Percentiles rank a stretch among this genome's conserved stretches.
Conservation (phyloP, 2,329 filamentous ascomycete species). For the Talaromyces sp. region DNA sequence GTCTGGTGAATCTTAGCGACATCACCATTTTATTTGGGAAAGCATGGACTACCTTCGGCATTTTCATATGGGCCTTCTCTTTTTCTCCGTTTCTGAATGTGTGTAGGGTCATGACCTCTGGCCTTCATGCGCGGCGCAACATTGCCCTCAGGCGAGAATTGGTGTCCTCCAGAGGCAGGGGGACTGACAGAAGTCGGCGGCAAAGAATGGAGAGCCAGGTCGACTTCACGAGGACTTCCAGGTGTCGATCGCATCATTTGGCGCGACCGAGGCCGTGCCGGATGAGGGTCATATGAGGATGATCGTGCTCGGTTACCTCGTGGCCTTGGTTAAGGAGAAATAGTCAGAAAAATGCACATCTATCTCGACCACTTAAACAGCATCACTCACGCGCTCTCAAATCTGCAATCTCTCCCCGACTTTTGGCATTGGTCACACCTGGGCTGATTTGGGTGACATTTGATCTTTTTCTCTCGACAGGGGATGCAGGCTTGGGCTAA, state of each 20-base stretch:
- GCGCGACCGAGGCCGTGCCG: not conserved
- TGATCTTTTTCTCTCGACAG: conserved; percentile 95
- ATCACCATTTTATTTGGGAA: not conserved
- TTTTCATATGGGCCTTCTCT: not conserved
- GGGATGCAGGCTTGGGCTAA: conserved; percentile 89
- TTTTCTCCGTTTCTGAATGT: not conserved
- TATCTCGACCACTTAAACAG: not conserved
- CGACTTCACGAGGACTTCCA: not conserved
- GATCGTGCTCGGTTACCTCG: conserved; percentile 19
- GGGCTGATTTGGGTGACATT: conserved; percentile 82
- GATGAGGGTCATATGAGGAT: conserved; percentile 11
- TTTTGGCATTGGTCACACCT: conserved; percentile 91
- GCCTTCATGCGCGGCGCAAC: not conserved
- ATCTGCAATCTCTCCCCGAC: conserved; percentile 78
- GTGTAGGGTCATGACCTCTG: not conserved
- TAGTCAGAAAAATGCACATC: conserved; percentile 9
- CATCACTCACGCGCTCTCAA: conserved; percentile 71
- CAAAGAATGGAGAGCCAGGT: not conserved
- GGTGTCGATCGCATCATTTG: not conserved
- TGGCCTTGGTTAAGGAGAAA: conserved; percentile 18
- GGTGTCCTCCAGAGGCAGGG: not conserved
- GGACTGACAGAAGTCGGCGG: not conserved
- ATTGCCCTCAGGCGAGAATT: not conserved
- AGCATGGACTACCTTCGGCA: not conserved
- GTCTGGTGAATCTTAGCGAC: not conserved